Evolutionary conservation across 2,329 filamentous ascomycete genomes (phyloP).

Genomic region (Aspergillus hiratsukae): DNA sequence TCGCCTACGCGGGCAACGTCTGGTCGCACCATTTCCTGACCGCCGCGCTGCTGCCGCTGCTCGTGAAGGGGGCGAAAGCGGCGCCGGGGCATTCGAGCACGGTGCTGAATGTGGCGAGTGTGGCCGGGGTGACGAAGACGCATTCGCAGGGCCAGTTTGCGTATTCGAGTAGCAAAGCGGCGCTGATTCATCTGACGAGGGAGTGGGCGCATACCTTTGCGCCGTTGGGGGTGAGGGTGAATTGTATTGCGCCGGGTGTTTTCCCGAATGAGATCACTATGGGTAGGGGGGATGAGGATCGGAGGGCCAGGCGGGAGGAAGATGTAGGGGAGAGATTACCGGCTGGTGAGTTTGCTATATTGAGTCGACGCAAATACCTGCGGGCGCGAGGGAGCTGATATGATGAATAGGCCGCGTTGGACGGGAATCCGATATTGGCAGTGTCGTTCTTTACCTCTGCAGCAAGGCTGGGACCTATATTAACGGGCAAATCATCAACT

Average conservation of each 20-base stretch:
- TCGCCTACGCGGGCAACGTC: conserved; percentile 52
- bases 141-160: conserved; percentile 49
- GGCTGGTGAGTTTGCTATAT: conserved; percentile 31
- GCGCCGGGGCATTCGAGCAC: conserved; percentile 47
- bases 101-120: conserved; percentile 53
- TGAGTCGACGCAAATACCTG: not conserved
- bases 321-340: conserved; percentile 47
- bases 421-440: conserved; percentile 56
- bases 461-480: conserved; percentile 42
- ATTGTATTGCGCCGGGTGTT: conserved; percentile 54
- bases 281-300: conserved; percentile 46
- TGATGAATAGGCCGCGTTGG: conserved; percentile 40
- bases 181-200: conserved; percentile 50
- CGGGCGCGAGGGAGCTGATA: not conserved
- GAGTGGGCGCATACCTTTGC: conserved; percentile 53
- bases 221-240: conserved; percentile 54
- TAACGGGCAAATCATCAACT: conserved; percentile 44
- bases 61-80: conserved; percentile 45
- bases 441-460: conserved; percentile 51
- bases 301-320: conserved; percentile 54
- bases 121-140: conserved; percentile 50
- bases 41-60: conserved; percentile 52
- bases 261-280: conserved; percentile 58
- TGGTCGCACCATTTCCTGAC: conserved; percentile 50
- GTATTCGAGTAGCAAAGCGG: conserved; percentile 49